Evolutionary conservation across 805 yeast genomes (phyloP).

Genomic region (Candida piceae): DNA sequence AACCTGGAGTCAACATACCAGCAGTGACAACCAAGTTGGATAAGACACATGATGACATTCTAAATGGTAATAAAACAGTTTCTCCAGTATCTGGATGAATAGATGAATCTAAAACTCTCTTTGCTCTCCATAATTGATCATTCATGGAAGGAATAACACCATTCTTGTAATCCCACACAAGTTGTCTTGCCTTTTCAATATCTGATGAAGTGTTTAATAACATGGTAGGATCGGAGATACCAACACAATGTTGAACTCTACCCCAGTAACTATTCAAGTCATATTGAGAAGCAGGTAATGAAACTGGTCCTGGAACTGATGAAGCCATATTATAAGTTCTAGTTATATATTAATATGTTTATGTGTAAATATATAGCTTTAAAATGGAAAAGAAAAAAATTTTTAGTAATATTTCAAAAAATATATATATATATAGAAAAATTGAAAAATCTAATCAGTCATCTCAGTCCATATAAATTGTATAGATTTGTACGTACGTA

Average conservation of each 20-base stretch:
- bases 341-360: too few species aligned
- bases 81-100: slow-evolving; percentile 97
- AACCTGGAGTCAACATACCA: slow-evolving; percentile 95
- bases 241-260: slow-evolving; percentile 90
- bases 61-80: slow-evolving; percentile 85
- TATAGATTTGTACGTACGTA: too few species aligned
- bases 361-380: too few species aligned
- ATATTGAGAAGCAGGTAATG: slow-evolving; percentile 74
- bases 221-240: slow-evolving; percentile 89
- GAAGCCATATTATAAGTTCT: slow-evolving; percentile 61
- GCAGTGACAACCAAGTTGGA: slow-evolving; percentile 92
- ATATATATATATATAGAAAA: too few species aligned
- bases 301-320: slow-evolving; percentile 74
- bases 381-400: too few species aligned
- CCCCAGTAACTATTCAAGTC: slow-evolving; percentile 87
- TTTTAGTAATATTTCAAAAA: too few species aligned
- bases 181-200: slow-evolving; percentile 56
- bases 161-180: slow-evolving; percentile 67
- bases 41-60: slow-evolving; percentile 95
- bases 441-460: too few species aligned
- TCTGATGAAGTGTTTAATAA: slow-evolving; percentile 64
- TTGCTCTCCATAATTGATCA: slow-evolving; percentile 85
- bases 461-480: too few species aligned
- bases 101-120: slow-evolving; percentile 81
- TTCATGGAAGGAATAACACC: slow-evolving; percentile 63